phyloP scores from a whole-genome alignment of 306 rosid species.

The Lathyrus aphaca region DNA sequence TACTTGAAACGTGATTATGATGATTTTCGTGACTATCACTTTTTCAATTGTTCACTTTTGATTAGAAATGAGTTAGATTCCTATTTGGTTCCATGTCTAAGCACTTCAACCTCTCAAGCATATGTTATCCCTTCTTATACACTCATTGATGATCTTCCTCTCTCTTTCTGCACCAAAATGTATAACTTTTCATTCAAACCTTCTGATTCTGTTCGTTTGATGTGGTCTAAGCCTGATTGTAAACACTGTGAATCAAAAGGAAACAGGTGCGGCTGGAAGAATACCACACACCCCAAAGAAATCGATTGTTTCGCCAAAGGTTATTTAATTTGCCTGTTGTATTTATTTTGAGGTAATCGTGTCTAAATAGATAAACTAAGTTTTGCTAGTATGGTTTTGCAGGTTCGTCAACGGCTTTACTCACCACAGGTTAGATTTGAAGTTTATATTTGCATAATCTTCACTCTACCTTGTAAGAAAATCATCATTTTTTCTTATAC shows the following conservation, averaged over 20 bases:
- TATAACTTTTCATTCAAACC: slow-evolving; percentile 17
- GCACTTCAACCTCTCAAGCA: background rate
- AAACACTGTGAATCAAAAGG: slow-evolving; percentile 34
- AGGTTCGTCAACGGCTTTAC: slow-evolving; percentile 31
- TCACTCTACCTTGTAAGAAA: background rate
- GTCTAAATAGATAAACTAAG: background rate
- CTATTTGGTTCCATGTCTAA: background rate
- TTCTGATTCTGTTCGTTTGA: background rate
- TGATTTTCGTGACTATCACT: background rate
- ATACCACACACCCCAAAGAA: background rate
- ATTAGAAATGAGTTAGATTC: rapidly evolving
- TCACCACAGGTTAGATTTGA: slow-evolving; percentile 39
- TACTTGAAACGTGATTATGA: background rate
- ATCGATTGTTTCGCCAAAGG: slow-evolving; percentile 19
- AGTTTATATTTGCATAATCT: background rate
- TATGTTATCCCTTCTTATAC: background rate
- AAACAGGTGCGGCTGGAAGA: slow-evolving; percentile 42
- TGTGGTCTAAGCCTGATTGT: slow-evolving; percentile 44
- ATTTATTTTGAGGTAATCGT: too few relatives aligned
- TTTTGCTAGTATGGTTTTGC: slow-evolving; percentile 3
- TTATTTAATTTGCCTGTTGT: too few relatives aligned
- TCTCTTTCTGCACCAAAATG: slow-evolving; percentile 6
- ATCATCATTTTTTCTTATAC: background rate
- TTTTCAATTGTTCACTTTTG: slow-evolving; percentile 43
- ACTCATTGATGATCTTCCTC: background rate